Base-by-base conservation (phyloP, 495 filamentous ascomycete genomes). In the Stereocaulon alpinum region DNA sequence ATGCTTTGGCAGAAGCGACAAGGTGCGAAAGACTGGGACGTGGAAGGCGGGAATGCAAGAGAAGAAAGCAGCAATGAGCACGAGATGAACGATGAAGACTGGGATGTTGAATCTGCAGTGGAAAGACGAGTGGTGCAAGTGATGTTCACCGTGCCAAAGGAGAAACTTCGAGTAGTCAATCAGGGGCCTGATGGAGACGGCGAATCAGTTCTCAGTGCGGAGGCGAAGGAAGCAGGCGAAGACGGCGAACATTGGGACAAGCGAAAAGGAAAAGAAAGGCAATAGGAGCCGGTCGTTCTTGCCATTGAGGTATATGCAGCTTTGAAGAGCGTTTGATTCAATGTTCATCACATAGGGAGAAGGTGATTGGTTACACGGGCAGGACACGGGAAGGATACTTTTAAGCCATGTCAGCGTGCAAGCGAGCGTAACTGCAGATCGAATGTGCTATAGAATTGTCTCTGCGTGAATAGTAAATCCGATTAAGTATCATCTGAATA, bases 61-160 rank as follows among this genome's bases (percentile, higher is more conserved):
- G 48, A 59, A 55, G 52, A 40, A 34, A 44, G 40, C 29, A 44
- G 32, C n/a, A 56, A 48, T 29, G 64, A 53, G 53, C 48, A 61
- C 5, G 68, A 72, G 0, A 69, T 68, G 0, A 76, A 76, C 1
- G 85, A 87, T 15, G 86, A 83, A 5, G 91, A 95, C 52, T 95
- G 91, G 91, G 91, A 96, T 67, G 80, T 96, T 40, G 92, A 96
- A 69, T 80, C 80, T 47, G 89, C 88, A 6, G 86, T 87, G 2
- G 84, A 91, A 71, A 81, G 80, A 53, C 71, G 90, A 45, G 79
- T 88, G 17, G 91, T 97, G 60, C 92, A 97, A 73, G 81, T 94
- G 61, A 94, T 94, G 76, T 97, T 94, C 70, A 95, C 91, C 1
- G 88, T 95, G 58, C 92, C 92, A 50, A 86, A 82, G 69, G 86